Base-by-base conservation (phyloP, 2,329 filamentous ascomycete genomes). In the Eutypa lata region DNA sequence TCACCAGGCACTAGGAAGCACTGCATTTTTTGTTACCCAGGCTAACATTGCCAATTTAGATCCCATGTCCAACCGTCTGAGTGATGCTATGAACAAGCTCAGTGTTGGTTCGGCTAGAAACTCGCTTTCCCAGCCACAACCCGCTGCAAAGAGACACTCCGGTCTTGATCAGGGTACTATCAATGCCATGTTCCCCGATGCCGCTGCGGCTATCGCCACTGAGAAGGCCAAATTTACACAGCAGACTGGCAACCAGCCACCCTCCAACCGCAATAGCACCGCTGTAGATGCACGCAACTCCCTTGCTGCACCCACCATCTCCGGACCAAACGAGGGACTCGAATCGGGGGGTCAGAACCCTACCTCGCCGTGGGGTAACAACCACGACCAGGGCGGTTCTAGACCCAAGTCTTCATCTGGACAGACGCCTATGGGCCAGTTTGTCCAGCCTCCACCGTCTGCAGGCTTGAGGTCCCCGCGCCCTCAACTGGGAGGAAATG, bases 141-240 rank as follows among this genome's bases (percentile, higher is more conserved):
- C 91, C 13, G 82, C 87, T 49, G 84, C 86, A 49, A 97, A 97
- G 77, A 87, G 94, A 62, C 94, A 96, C 70, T 97, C 94, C 45
- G 91, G 89, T n/a, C 84, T 99, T 52, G 93, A 97, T 68, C 82
- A 90, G 5, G 91, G 88, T 31, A 95, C 91, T 22, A 97, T 99
- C 73, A 96, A 96, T 73, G 91, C 91, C 65, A 97, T 99, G 94
- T 99, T 99, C 71, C 94, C 94, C 7, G 94, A 99, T 76, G 94
- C 94, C 44, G 94, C 94, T 14, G 93, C 93, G 42, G 94, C 94
- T n/a, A 97, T 99, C 70, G 93, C 93, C 24, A 96, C 94, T 56
- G 93, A 99, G 73, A 97, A 97, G 77, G 93, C 92, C 53, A 95
- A 97, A 70, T 97, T 95, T 68, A 95, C 92, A 18, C 92, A 97